Base-by-base conservation (phyloP, 345 rosid species). In the Eutrema japonicum region DNA sequence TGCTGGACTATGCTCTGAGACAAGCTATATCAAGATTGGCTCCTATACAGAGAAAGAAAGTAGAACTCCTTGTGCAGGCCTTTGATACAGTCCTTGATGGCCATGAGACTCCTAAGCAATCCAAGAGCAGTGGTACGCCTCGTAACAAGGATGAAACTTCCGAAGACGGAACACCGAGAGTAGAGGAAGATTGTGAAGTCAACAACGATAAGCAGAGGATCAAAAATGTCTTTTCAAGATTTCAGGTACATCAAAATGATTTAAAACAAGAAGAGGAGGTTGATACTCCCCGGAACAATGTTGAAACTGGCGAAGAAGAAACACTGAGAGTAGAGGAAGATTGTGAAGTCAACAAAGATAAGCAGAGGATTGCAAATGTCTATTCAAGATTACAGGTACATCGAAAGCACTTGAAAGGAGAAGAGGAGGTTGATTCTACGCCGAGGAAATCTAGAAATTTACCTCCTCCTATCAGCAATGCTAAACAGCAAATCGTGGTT, bases 1-100 rank as follows among this genome's bases (percentile, higher is more conserved):
- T 92, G 98, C 96, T 95, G 4, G 99, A 95, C 79, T 79, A 83
- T 73, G 90, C 98, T 58, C 83, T 95, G 52, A 86, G 74, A 64
- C 85, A 86, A 76, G 99, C 89, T 68, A 80, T 92, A 68, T 84
- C 97, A 68, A 81, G 80, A 61, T 82, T 95, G 41, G 93, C 84
- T 76, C 92, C 94, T 58, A 81, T 84, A 27, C 86, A 91, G 76
- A 87, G 85, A 81, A 86, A 86, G 78, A 92, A 87, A 78, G 99
- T 95, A 36, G 79, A 74, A 61, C 78, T 92, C 69, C 95, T 95
- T 66, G 97, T 89, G 14, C 88, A 92, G 62, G 97, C 99, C 41
- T 95, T 95, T 37, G 99, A 95, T 81, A 84, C 88, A 6, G 85
- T 95, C 33, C 78, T 70, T 71, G 77, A 72, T 72, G 81, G 78